phyloP scores from a whole-genome alignment of 2,329 filamentous ascomycete species.

The Triangularia setosa region DNA sequence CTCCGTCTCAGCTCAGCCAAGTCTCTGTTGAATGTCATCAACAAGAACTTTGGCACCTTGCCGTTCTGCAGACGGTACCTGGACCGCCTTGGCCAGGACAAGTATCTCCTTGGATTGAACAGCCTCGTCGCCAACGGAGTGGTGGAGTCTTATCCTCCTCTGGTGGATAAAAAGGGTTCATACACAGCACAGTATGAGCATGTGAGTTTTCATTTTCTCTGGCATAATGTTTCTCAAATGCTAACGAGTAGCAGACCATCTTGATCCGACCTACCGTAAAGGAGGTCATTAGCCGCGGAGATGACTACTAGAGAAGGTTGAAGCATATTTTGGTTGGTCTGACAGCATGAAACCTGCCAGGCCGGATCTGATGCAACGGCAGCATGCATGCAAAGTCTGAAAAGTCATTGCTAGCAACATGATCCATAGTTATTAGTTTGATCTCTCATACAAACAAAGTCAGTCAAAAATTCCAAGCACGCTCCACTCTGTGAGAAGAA shows the following conservation, averaged over 20 bases:
- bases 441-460: background rate
- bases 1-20: slow-evolving; percentile 79
- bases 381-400: background rate
- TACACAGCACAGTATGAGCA: slow-evolving; percentile 95
- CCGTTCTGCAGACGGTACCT: slow-evolving; percentile 89
- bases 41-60: slow-evolving; percentile 92
- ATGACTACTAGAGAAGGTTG: slow-evolving; percentile 62
- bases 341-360: slow-evolving; percentile 9
- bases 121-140: slow-evolving; percentile 78
- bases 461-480: background rate
- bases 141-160: slow-evolving; percentile 84
- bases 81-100: slow-evolving; percentile 89
- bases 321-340: background rate
- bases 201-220: slow-evolving; percentile 52
- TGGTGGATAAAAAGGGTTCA: slow-evolving; percentile 88
- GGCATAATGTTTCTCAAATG: background rate
- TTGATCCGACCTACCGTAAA: slow-evolving; percentile 75
- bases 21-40: slow-evolving; percentile 80
- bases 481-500: background rate
- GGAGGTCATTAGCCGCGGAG: slow-evolving; percentile 81
- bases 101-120: slow-evolving; percentile 88
- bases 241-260: slow-evolving; percentile 55
- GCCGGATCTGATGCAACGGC: background rate
- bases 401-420: background rate
- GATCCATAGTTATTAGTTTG: background rate